phyloP scores from a whole-genome alignment of 306 rosid genomes.

The Macrotyloma uniflorum region DNA sequence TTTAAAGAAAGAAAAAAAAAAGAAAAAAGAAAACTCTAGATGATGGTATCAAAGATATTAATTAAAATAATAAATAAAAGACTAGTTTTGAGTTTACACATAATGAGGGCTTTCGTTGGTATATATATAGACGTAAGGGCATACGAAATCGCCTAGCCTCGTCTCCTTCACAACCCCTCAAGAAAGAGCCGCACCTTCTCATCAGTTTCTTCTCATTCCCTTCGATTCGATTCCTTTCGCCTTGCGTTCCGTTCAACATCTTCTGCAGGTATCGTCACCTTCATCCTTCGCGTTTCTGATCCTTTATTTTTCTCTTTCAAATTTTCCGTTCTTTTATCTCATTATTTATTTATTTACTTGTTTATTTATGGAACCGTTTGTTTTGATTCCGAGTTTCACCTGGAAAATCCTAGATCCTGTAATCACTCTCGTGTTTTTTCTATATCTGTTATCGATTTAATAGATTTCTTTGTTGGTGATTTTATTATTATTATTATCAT shows the following conservation, averaged over 20 bases:
- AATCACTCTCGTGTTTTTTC: not conserved
- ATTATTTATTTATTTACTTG: not conserved
- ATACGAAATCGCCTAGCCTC: not conserved
- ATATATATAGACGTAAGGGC: not conserved
- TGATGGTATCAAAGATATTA: not conserved
- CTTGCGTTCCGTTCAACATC: not conserved
- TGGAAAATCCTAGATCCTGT: slow-evolving; percentile 10
- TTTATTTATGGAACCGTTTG: not conserved
- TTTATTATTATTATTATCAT: not conserved
- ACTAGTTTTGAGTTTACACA: not conserved
- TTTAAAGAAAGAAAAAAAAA: no score
- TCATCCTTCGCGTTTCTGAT: not conserved
- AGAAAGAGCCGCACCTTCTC: slow-evolving; percentile 12
- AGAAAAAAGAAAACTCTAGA: not conserved
- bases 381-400: not conserved
- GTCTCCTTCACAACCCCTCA: not conserved
- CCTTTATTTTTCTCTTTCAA: not conserved
- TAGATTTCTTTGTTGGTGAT: not conserved
- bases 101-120: not conserved
- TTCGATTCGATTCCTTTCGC: not conserved
- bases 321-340: not conserved
- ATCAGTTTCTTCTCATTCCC: not conserved
- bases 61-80: not conserved
- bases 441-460: slow-evolving; percentile 15
- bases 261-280: slow-evolving; percentile 14